Evolutionary conservation across 202 grass and related monocot genomes (phyloP), one percentile per base, ranked within the genome.

Genomic region (Tripidium arundinaceum): DNA sequence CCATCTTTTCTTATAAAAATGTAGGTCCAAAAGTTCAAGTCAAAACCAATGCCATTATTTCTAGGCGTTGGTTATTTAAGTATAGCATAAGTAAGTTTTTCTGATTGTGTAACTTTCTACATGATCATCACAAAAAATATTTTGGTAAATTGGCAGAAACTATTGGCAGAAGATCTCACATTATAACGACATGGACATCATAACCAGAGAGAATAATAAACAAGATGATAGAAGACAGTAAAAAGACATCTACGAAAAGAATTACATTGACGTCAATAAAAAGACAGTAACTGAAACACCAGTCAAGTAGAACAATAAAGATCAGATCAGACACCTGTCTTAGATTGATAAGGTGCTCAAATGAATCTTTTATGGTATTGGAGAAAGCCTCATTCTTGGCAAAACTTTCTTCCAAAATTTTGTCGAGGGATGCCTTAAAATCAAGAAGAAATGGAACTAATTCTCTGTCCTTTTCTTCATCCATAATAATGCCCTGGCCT

Each of bases 391-490:
- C 97, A 61, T 99, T 99, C 85, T 93, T 96, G 33, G 78, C 85
- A 66, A 99, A 96, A 84, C 97, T 99, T 83, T 96, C 92, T 86
- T 99, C 97, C 89, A 77, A 91, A 83, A 99, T 99, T 76, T 81
- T 99, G 73, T 99, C 92, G 26, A 99, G 97, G 54, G 92, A 99
- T 76, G 85, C 65, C 86, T 99, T 99, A 77, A 99, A 99, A 3
- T 99, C 97, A 37, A 99, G 80, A 52, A 99, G 83, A 86, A 91
- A 99, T 7, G 97, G 87, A 75, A 99, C 97, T 66, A 99, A 68
- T 69, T 99, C 97, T 88, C 81, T 96, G 72, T 99, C 93, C 69
- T 99, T 99, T 74, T 99, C 97, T 90, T 99, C 97, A 90, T 99
- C 97, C 74, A 86, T 88, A 74, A 93, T 93, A 90, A 96, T 83